Evolutionary conservation across 2,329 filamentous ascomycete genomes (phyloP).

Genomic region (Fusarium verticillioides): DNA sequence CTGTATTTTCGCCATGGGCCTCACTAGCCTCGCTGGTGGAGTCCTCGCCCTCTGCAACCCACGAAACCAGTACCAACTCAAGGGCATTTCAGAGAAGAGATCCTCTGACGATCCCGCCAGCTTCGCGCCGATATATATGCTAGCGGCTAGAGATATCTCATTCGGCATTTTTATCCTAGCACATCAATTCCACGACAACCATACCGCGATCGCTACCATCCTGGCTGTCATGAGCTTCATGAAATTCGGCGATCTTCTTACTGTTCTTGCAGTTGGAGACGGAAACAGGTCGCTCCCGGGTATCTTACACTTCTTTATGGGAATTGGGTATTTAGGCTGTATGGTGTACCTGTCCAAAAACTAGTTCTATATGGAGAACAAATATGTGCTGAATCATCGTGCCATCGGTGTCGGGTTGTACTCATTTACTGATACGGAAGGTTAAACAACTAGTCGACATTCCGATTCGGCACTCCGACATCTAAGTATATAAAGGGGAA

Average conservation of each 20-base stretch:
- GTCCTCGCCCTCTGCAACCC: background rate
- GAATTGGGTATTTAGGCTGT: background rate
- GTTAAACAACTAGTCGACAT: background rate
- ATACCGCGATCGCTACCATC: background rate
- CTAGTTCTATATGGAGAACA: rapidly evolving
- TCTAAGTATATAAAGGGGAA: too few relatives aligned
- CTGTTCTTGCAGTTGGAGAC: background rate
- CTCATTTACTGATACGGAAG: background rate
- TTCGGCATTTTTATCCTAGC: background rate
- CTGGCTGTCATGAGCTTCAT: background rate
- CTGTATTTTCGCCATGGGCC: background rate
- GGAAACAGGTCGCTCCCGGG: background rate
- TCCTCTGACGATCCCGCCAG: background rate
- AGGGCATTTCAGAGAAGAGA: background rate
- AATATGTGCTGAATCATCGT: too few relatives aligned
- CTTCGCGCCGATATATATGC: background rate
- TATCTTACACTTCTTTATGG: background rate
- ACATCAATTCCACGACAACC: background rate
- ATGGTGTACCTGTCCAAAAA: background rate
- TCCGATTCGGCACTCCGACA: too few relatives aligned
- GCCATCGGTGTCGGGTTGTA: background rate
- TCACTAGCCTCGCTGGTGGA: background rate
- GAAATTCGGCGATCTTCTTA: background rate
- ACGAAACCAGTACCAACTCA: background rate
- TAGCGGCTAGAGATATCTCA: background rate